These are phyloP conservation scores for Vinca major DNA, from an alignment of 305 asterid genomes.

Conservation along the genomic window DNA sequence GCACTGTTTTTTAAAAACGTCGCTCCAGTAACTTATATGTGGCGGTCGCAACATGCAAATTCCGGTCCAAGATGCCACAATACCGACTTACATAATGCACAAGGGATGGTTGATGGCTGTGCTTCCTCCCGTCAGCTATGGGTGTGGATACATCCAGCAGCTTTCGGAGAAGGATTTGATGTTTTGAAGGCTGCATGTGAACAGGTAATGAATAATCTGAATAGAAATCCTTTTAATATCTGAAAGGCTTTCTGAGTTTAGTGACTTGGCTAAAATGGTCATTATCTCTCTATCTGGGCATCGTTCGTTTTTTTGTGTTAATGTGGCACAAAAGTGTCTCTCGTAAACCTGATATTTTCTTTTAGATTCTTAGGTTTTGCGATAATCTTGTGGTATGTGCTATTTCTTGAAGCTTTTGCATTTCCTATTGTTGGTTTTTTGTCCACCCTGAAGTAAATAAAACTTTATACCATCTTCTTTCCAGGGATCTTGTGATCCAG, in stretches of 20 bases:
- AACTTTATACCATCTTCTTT: neutral
- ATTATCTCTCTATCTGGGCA: neutral
- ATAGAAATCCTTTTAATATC: neutral
- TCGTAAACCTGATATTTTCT: neutral
- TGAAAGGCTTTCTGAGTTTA: neutral
- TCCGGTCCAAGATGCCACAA: conserved; percentile 20
- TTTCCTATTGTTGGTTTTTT: neutral
- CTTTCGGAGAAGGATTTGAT: conserved; percentile 62
- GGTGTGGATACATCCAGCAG: conserved; percentile 88
- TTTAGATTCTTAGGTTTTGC: neutral
- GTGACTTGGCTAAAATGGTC: conserved; percentile 1
- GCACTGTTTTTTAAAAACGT: conserved; percentile 26
- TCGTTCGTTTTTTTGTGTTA: neutral
- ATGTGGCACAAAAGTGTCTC: neutral
- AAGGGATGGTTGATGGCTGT: conserved; percentile 18
- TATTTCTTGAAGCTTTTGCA: conserved; percentile 6
- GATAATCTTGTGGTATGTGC: neutral
- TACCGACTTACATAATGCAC: conserved; percentile 18
- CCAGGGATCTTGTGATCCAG: neutral
- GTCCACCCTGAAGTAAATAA: neutral
- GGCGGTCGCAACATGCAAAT: conserved; percentile 22
- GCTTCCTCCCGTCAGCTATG: conserved; percentile 45
- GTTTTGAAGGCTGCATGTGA: conserved; percentile 50
- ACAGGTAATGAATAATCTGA: conserved; percentile 29
- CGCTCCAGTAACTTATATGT: conserved; percentile 42